Evolutionary conservation across 495 filamentous ascomycete genomes (phyloP), one percentile per base, ranked within the genome.

Genomic region (Xylaria sp.): DNA sequence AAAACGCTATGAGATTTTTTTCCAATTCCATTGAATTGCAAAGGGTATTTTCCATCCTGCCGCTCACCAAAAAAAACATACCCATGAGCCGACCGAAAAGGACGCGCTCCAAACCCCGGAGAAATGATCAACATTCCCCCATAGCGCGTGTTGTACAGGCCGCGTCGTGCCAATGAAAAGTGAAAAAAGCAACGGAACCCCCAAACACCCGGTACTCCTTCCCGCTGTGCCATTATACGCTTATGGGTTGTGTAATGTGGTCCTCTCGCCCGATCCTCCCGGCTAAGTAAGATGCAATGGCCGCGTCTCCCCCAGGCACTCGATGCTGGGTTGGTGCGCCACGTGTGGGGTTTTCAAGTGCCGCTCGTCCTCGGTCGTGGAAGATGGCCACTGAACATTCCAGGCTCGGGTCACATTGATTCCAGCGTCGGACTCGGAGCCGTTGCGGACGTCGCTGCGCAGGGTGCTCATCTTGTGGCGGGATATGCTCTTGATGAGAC

Each of bases 401-500:
- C 68, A 70, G 15, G 14, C 48, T 24, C 61, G 61, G 12, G 50
- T 43, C 5, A 59, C 37, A 44, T 52, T 71, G 61, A 66, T 59
- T 0, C 24, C 50, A 48, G 40, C 40, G 1, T 71, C 69, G 48
- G 69, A 63, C 43, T 21, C 61, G 9, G 69, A 58, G 21, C 50
- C 61, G 59, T 44, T 50, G 26, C 69, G 69, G 40, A 71, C n/a
- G 24, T 71, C 69, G 31, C 69, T 71, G 61, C 40, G 33, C 2
- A 71, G 17, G 14, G 50, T 59, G 52, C 37, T 71, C 29, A 66
- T 41, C 6, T 46, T 71, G 26, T 50, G 61, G 26, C 61, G 17
- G 2, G 69, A 71, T n/a, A 75, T 71, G 29, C 75, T 74, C 61
- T 73, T 72, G 43, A 72, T 61, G 46, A 88, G 73, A 33, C 82